Percentiles rank a stretch among this genome's conserved stretches.
Conservation (phyloP, 108 stramenopile species). For the Seminavis robusta region DNA sequence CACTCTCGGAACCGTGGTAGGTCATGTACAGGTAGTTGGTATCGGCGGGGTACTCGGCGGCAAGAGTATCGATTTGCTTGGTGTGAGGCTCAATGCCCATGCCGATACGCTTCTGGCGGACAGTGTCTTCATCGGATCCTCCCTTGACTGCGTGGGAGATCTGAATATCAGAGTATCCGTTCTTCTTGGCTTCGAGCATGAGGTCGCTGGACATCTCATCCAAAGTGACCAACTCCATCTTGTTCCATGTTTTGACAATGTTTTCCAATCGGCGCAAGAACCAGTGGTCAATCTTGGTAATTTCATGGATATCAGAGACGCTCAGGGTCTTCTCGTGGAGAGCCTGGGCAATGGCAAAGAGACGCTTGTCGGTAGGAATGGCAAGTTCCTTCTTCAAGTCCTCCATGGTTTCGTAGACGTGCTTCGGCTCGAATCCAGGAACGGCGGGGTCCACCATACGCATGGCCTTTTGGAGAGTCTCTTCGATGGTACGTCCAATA, state of each 20-base stretch:
- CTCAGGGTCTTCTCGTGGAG: constrained; percentile 82
- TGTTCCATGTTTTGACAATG: constrained; percentile 70
- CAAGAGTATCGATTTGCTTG: constrained; percentile 99
- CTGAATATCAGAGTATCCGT: constrained; percentile 93
- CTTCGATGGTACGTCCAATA: constrained; percentile 97
- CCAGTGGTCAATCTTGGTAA: constrained; percentile 98
- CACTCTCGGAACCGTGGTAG: constrained; percentile 92
- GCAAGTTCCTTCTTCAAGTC: constrained; percentile 71
- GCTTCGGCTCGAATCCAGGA: constrained; percentile 69
- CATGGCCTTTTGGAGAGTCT: constrained; percentile 96
- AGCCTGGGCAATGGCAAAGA: constrained; percentile 92
- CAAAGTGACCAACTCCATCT: constrained; percentile 42
- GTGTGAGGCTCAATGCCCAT: constrained; percentile 76
- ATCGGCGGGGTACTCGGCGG: constrained; percentile 96
- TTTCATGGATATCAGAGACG: constrained; percentile 85
- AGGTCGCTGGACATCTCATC: constrained; percentile 41
- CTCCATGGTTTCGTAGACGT: constrained; percentile 46
- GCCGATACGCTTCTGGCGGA: constrained; percentile 58
- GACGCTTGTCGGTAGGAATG: constrained; percentile 86
- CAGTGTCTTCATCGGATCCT: constrained; percentile 64
- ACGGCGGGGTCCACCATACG: constrained; percentile 96
- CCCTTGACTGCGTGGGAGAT: constrained; percentile 61
- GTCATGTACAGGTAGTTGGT: constrained; percentile 99
- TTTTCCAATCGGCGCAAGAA: constrained; percentile 90
- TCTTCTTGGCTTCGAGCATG: constrained; percentile 85